Evolutionary conservation across 2,329 filamentous ascomycete genomes (phyloP).

Genomic region (Aspergillus luchuensis): DNA sequence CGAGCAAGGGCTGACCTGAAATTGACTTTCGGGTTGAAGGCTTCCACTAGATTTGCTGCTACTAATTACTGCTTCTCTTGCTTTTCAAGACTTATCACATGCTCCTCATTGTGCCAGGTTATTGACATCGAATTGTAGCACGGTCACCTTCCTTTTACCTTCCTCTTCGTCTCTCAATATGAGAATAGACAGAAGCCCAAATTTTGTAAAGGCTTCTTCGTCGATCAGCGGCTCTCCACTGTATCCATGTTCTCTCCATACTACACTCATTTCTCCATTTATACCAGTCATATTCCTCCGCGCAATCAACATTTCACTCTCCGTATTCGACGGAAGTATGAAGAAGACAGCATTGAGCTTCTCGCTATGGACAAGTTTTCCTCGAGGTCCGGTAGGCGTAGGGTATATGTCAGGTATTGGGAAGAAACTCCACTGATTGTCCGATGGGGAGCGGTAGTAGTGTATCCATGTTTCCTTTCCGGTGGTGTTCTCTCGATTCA

Average conservation of each 20-base stretch:
- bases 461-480: constrained; percentile 1
- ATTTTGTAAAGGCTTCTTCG: neutral
- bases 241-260: neutral
- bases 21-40: neutral
- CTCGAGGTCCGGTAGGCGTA: neutral
- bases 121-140: neutral
- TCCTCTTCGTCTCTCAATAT: neutral
- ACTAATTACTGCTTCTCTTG: neutral
- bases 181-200: neutral
- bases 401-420: neutral
- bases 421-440: neutral
- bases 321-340: neutral
- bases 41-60: neutral
- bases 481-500: constrained; percentile 1
- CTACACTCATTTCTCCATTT: neutral
- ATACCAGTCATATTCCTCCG: neutral
- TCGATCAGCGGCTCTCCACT: constrained; percentile 3
- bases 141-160: neutral
- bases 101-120: neutral
- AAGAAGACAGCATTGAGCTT: neutral
- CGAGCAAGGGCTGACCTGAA: neutral
- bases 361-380: neutral
- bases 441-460: neutral
- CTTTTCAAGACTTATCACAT: neutral
- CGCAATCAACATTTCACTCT: neutral